phyloP scores from a whole-genome alignment of 805 yeast genomes.

The Monosporozyma siamensis region DNA sequence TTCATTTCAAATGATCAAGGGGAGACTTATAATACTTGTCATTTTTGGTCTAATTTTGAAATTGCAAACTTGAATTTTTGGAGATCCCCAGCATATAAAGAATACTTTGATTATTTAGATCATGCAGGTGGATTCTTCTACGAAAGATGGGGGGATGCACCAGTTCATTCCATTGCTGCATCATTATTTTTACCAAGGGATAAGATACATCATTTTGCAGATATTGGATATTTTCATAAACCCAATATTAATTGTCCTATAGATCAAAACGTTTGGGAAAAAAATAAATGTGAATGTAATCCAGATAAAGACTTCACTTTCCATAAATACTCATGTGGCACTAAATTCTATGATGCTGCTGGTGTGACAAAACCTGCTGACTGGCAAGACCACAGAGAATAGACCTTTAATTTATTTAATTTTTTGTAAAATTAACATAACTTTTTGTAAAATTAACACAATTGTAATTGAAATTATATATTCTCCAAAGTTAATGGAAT shows the following conservation, averaged over 20 bases:
- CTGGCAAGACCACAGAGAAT: slow-evolving; percentile 8
- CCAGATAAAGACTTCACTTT: slow-evolving; percentile 54
- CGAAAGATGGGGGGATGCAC: slow-evolving; percentile 91
- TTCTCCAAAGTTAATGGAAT: too few species aligned
- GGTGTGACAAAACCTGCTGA: slow-evolving; percentile 41
- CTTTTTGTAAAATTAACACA: too few species aligned
- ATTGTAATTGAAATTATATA: too few species aligned
- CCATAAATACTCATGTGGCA: slow-evolving; percentile 58
- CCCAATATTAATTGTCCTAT: slow-evolving; percentile 59
- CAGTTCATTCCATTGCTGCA: slow-evolving; percentile 75
- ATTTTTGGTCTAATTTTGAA: slow-evolving; percentile 84
- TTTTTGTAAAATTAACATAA: too few species aligned
- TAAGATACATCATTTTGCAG: slow-evolving; percentile 64
- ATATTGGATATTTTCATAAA: slow-evolving; percentile 67
- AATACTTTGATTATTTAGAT: slow-evolving; percentile 61
- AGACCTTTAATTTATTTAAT: neutral
- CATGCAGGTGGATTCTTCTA: slow-evolving; percentile 74
- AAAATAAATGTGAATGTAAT: slow-evolving; percentile 56
- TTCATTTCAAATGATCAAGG: slow-evolving; percentile 68
- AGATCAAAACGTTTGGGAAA: slow-evolving; percentile 39
- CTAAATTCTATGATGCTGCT: slow-evolving; percentile 44
- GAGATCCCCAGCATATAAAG: slow-evolving; percentile 59
- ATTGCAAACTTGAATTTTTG: slow-evolving; percentile 68
- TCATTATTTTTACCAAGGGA: slow-evolving; percentile 57
- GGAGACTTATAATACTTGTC: slow-evolving; percentile 69